Conservation (phyloP, 2,329 filamentous ascomycete species). For the Chalara sp. region DNA sequence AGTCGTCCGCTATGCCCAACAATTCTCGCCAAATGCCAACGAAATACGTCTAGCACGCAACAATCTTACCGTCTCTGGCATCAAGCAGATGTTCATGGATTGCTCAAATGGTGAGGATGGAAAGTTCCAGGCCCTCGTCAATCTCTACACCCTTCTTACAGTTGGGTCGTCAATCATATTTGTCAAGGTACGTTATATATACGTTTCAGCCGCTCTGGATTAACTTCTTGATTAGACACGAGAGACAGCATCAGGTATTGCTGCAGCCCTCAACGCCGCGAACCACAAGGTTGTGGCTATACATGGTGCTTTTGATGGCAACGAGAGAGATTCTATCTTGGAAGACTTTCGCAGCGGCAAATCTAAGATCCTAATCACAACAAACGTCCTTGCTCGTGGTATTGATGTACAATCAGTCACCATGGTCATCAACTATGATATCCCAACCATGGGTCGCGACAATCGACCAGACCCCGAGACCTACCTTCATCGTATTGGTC, state of each 20-base stretch:
- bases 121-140: slow-evolving; percentile 84
- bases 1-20: slow-evolving; percentile 75
- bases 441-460: slow-evolving; percentile 73
- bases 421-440: slow-evolving; percentile 97
- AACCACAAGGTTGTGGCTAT: slow-evolving; percentile 89
- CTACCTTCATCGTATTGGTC: slow-evolving; percentile 95
- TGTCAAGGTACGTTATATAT: slow-evolving; percentile 60
- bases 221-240: slow-evolving; percentile 53
- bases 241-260: slow-evolving; percentile 77
- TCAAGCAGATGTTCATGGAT: slow-evolving; percentile 97
- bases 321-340: slow-evolving; percentile 75
- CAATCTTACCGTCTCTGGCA: slow-evolving; percentile 92
- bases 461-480: slow-evolving; percentile 86
- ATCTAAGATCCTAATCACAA: slow-evolving; percentile 95
- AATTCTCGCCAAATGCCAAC: slow-evolving; percentile 81
- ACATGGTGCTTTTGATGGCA: slow-evolving; percentile 80
- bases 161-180: slow-evolving; percentile 98
- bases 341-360: slow-evolving; percentile 79
- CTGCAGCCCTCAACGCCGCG: slow-evolving; percentile 77
- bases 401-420: slow-evolving; percentile 92
- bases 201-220: neutral
- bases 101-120: slow-evolving; percentile 66
- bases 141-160: slow-evolving; percentile 93
- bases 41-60: slow-evolving; percentile 81
- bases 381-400: slow-evolving; percentile 91